phyloP scores from a whole-genome alignment of 1,139 yeast genomes.

The Sugiyamaella novakii region DNA sequence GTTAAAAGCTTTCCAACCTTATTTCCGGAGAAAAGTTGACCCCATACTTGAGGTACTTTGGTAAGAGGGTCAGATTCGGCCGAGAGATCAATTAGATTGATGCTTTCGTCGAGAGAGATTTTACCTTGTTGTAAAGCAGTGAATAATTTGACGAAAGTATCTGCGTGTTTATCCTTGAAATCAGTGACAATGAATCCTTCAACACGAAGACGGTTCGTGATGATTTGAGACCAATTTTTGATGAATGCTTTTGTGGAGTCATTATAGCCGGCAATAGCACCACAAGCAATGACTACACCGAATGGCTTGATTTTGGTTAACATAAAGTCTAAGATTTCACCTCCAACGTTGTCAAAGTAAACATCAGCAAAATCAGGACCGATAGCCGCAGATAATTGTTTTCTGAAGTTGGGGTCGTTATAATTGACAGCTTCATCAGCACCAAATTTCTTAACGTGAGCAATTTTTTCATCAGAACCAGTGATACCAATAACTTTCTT shows the following conservation, averaged over 20 bases:
- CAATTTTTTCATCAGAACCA: conserved; percentile 60
- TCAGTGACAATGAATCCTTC: conserved; percentile 50
- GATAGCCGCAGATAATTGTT: conserved; percentile 49
- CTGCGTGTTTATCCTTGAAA: conserved; percentile 10
- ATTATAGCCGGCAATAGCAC: conserved; percentile 63
- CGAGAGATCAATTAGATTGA: conserved; percentile 8
- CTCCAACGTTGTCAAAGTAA: conserved; percentile 57
- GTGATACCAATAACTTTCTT: conserved; percentile 64
- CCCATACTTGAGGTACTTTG: conserved; percentile 12
- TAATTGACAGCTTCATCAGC: conserved; percentile 57
- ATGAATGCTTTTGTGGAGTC: conserved; percentile 44
- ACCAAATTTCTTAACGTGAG: conserved; percentile 58
- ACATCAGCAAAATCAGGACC: conserved; percentile 34
- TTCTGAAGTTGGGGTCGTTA: conserved; percentile 49
- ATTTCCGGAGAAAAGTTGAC: conserved; percentile 7
- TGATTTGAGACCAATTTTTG: conserved; percentile 48
- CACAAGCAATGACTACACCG: conserved; percentile 51
- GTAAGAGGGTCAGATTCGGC: conserved; percentile 2
- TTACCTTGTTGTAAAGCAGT: conserved; percentile 11
- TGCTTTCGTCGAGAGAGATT: conserved; percentile 6
- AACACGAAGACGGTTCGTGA: conserved; percentile 52
- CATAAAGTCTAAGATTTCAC: conserved; percentile 55
- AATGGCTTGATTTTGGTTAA: conserved; percentile 42
- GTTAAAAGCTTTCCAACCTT: conserved; percentile 15
- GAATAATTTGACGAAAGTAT: conserved; percentile 7